phyloP scores from a whole-genome alignment of 2,329 filamentous ascomycete genomes.

The Achaetomium macrosporum region DNA sequence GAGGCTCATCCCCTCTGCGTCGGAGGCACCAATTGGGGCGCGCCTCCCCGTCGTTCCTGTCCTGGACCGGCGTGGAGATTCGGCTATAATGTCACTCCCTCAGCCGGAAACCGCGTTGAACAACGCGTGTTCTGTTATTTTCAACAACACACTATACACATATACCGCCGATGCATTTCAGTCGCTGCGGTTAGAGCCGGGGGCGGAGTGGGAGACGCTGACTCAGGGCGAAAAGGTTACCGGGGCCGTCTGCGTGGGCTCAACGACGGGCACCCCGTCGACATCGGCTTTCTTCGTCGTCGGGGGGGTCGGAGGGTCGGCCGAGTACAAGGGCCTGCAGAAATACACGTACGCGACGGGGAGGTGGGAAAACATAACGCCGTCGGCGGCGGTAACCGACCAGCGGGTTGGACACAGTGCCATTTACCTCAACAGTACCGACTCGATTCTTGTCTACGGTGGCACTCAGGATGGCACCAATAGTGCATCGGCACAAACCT shows the following conservation, averaged over 20 bases:
- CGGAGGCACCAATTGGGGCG: slow-evolving; percentile 11
- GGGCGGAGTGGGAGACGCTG: slow-evolving; percentile 65
- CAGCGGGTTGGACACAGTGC: slow-evolving; percentile 71
- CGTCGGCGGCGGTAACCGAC: slow-evolving; percentile 49
- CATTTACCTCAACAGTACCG: slow-evolving; percentile 63
- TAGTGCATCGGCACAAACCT: slow-evolving; percentile 64
- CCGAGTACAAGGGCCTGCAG: slow-evolving; percentile 69
- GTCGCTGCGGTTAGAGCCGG: slow-evolving; percentile 61
- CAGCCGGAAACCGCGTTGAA: slow-evolving; percentile 63
- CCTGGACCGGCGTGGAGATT: slow-evolving; percentile 1
- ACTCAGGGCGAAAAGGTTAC: slow-evolving; percentile 62
- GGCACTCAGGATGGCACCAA: slow-evolving; percentile 59
- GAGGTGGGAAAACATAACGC: slow-evolving; percentile 45
- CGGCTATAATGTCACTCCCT: slow-evolving; percentile 60
- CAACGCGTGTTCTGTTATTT: slow-evolving; percentile 74
- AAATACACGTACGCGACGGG: slow-evolving; percentile 51
- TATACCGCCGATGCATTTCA: slow-evolving; percentile 72
- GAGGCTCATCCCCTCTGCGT: slow-evolving; percentile 7
- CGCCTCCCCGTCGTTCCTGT: not conserved
- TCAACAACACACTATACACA: slow-evolving; percentile 77
- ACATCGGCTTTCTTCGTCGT: slow-evolving; percentile 70
- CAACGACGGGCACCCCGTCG: slow-evolving; percentile 51
- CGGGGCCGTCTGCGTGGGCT: slow-evolving; percentile 71
- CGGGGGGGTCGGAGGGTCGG: slow-evolving; percentile 57
- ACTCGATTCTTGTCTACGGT: slow-evolving; percentile 74